Conservation (phyloP, 176 grass and related monocot genomes). For the Rhynchospora tenuis region DNA sequence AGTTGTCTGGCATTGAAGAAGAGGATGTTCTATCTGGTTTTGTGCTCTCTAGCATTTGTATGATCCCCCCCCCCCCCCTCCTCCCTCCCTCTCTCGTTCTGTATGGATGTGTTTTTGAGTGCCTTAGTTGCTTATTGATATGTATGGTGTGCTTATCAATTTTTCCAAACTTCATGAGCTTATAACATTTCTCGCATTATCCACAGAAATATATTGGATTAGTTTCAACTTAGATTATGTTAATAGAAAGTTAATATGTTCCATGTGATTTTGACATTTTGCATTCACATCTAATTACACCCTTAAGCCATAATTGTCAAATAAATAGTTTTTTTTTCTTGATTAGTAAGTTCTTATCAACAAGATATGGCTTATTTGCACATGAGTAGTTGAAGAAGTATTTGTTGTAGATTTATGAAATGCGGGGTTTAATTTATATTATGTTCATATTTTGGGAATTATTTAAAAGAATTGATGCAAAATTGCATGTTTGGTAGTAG, state of each 20-base stretch:
- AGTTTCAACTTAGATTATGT: neutral
- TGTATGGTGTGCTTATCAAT: neutral
- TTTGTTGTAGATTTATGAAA: neutral
- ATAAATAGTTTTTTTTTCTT: no score
- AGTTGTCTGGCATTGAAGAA: constrained; percentile 85
- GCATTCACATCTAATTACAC: neutral
- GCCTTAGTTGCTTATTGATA: constrained; percentile 8
- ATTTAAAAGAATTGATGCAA: neutral
- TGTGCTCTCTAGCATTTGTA: constrained; percentile 88
- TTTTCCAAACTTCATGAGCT: neutral
- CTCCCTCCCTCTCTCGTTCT: neutral
- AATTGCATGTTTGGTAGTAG: neutral
- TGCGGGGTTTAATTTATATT: neutral
- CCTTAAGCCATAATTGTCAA: neutral
- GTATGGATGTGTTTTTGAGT: neutral
- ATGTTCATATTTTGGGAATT: neutral
- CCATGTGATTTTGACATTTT: neutral
- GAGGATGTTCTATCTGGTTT: constrained; percentile 88
- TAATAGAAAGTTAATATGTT: neutral
- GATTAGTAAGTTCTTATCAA: no score
- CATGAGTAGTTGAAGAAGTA: neutral
- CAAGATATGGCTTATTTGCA: no score
- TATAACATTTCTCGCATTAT: neutral
- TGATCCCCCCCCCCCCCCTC: constrained; percentile 12
- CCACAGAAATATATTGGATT: neutral